Conservation (phyloP, 2,329 filamentous ascomycete species). For the Beauveria brongniartii region DNA sequence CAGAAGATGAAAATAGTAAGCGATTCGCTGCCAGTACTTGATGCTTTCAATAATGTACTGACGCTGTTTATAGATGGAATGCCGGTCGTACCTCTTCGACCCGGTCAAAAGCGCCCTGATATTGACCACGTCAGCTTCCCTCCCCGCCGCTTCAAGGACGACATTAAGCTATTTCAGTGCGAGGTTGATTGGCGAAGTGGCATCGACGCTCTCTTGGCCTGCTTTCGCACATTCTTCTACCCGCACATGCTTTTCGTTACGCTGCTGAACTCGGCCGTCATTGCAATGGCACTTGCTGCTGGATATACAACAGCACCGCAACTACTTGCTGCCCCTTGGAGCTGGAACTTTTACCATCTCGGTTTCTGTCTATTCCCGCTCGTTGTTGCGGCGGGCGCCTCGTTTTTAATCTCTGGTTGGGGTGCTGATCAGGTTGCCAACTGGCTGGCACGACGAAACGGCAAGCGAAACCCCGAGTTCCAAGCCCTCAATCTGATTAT, state of each 20-base stretch:
- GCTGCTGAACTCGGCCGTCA: constrained; percentile 22
- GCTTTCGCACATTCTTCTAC: constrained; percentile 24
- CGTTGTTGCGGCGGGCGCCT: constrained; percentile 14
- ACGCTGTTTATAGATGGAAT: constrained; percentile 12
- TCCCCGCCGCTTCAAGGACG: constrained; percentile 21
- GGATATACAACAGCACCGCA: constrained; percentile 16
- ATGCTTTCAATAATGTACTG: not conserved
- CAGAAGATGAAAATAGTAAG: constrained; percentile 21
- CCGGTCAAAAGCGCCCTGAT: constrained; percentile 20
- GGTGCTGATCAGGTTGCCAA: constrained; percentile 23
- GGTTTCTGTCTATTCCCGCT: constrained; percentile 21
- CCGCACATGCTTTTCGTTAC: constrained; percentile 27
- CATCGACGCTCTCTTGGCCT: constrained; percentile 18
- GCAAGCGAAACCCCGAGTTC: constrained; percentile 25
- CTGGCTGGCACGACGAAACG: constrained; percentile 20
- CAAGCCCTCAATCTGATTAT: constrained; percentile 24
- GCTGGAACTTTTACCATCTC: constrained; percentile 22
- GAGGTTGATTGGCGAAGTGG: constrained; percentile 20
- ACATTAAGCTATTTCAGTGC: constrained; percentile 25
- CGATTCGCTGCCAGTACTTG: no score
- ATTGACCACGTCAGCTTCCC: constrained; percentile 21
- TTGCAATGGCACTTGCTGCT: constrained; percentile 22
- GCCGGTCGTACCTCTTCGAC: constrained; percentile 17
- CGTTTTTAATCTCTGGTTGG: constrained; percentile 21
- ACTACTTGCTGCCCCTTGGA: constrained; percentile 19